Base-by-base conservation (phyloP, 108 stramenopile species). In the Seminavis robusta region DNA sequence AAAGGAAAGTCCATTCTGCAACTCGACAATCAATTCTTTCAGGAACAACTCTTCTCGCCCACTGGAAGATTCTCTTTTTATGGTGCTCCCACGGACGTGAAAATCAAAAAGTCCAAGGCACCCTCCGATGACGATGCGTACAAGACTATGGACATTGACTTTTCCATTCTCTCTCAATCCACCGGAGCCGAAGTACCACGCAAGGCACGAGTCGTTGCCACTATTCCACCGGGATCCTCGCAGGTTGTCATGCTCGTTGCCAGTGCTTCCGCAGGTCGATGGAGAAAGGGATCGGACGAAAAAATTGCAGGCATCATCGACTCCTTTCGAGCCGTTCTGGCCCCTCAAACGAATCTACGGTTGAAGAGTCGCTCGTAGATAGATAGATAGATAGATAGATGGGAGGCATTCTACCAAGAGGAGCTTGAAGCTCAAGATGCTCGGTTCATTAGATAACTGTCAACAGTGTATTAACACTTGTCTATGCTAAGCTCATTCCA, bases 21-120 rank as follows among this genome's bases (percentile, higher is more conserved):
- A 21, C 52, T 91, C 45, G 69, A 76, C 34, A 69, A 76, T 8
- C 52, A 68, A 1, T 87, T 87, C 63, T 83, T 91, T 49, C 38
- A 81, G 29, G 56, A 72, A 7, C 31, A 73, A 4, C 48, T 91
- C 13, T 85, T 91, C 59, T 76, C 80, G 55, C 76, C 76, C 5
- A 80, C 79, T 11, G 90, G 86, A 17, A 72, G 90, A 11, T 91
- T 91, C 62, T 79, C 77, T 8, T 85, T 85, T 43, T 91, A 91
- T 47, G 90, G 90, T 1, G 73, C 79, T 33, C 89, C 89, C 23
- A 90, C 89, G 0, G 89, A 90, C 65, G 63, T 90, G 27, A 91
- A 87, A 40, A 65, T 91, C 1, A 86, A 84, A 40, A 74, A 65
- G 21, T 59, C 61, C 17, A 53, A 32, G 3, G 8, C 70, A 34